These are phyloP conservation scores for Miscanthus sacchariflorus DNA, from an alignment of 202 grass and related monocot species.

Conservation along the genomic window DNA sequence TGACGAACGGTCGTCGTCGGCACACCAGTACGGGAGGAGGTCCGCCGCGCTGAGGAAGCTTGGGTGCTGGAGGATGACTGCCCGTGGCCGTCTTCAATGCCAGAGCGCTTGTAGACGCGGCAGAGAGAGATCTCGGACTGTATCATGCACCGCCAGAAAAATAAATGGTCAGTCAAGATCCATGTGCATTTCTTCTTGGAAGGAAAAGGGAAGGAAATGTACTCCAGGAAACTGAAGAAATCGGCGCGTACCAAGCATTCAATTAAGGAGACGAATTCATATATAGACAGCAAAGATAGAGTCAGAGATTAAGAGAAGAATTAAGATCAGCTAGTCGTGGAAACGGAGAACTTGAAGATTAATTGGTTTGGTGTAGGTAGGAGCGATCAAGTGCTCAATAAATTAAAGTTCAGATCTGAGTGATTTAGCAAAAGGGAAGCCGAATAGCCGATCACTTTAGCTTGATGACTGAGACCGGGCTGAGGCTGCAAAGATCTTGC, in stretches of 20 bases:
- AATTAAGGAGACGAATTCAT: neutral
- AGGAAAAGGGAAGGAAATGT: neutral
- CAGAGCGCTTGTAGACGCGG: slow-evolving; percentile 88
- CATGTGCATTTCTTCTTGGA: neutral
- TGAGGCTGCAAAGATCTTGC: slow-evolving; percentile 39
- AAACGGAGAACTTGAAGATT: neutral
- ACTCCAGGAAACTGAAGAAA: neutral
- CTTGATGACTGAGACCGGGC: neutral
- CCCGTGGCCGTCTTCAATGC: slow-evolving; percentile 71
- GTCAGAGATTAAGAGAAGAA: neutral
- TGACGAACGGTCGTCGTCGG: slow-evolving; percentile 32
- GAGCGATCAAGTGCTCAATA: slow-evolving; percentile 29
- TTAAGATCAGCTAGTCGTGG: neutral
- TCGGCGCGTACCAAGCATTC: neutral
- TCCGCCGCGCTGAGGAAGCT: slow-evolving; percentile 46
- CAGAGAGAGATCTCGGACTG: slow-evolving; percentile 95
- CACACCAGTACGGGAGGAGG: slow-evolving; percentile 24
- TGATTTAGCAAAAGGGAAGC: slow-evolving; percentile 19
- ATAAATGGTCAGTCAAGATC: neutral
- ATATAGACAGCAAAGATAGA: neutral
- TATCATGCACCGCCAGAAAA: slow-evolving; percentile 38
- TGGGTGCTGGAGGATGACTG: slow-evolving; percentile 48
- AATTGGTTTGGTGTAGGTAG: neutral
- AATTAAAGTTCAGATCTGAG: slow-evolving; percentile 41
- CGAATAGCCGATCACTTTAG: neutral